Conservation (phyloP, 2,329 filamentous ascomycete genomes). For the Nannizziopsis arthrosporioides region DNA sequence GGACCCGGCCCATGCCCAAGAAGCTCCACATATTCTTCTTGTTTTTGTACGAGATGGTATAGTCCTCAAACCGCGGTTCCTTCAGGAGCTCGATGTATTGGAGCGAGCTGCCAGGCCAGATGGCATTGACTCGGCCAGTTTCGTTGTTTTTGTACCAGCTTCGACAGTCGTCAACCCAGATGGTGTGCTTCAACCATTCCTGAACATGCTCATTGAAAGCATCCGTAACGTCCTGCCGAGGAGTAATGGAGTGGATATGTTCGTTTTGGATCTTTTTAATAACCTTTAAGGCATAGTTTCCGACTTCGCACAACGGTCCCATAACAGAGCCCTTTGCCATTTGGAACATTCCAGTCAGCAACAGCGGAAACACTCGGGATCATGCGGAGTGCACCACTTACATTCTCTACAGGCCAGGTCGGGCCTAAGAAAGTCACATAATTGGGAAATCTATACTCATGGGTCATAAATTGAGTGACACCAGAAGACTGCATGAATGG, state of each 20-base stretch:
- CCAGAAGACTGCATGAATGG: slow-evolving; percentile 16
- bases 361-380: too few relatives aligned
- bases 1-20: slow-evolving; percentile 24
- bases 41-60: slow-evolving; percentile 25
- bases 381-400: slow-evolving; percentile 17
- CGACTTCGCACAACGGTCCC: slow-evolving; percentile 16
- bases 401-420: slow-evolving; percentile 37
- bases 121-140: slow-evolving; percentile 36
- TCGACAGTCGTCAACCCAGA: slow-evolving; percentile 21
- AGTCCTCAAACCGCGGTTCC: slow-evolving; percentile 36
- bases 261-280: slow-evolving; percentile 25
- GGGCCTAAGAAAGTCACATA: slow-evolving; percentile 26
- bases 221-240: slow-evolving; percentile 22
- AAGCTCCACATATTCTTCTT: slow-evolving; percentile 24
- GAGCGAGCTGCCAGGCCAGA: slow-evolving; percentile 42
- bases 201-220: slow-evolving; percentile 28
- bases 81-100: slow-evolving; percentile 38
- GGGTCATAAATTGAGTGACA: slow-evolving; percentile 10
- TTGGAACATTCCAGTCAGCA: not conserved
- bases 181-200: slow-evolving; percentile 24
- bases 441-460: slow-evolving; percentile 24
- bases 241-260: slow-evolving; percentile 24
- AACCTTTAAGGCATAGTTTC: slow-evolving; percentile 24
- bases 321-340: slow-evolving; percentile 24
- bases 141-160: slow-evolving; percentile 25